Base-by-base conservation (phyloP, 306 rosid species). In the Crotalaria pallida region DNA sequence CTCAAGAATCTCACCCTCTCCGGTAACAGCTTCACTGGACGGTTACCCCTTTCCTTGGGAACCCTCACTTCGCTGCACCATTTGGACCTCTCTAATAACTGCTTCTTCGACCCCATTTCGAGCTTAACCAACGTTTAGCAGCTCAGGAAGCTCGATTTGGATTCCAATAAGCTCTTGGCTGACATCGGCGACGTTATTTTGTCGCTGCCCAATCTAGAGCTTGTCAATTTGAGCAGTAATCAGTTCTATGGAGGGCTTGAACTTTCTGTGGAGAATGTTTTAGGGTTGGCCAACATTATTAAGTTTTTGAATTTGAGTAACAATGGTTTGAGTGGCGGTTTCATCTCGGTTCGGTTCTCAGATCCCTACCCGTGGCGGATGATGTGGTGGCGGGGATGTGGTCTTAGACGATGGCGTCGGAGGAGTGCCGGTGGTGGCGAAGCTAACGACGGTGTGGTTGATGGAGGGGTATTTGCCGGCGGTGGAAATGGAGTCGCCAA, bases 71-170 rank as follows among this genome's bases (percentile, higher is more conserved):
- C 92, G 4, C 80, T 93, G 67, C 85, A 88, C 83, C 85, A 80
- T n/a, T n/a, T n/a, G n/a, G n/a, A n/a, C n/a, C n/a, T n/a, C n/a
- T n/a, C n/a, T n/a, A n/a, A n/a, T n/a, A 93, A 93, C 80, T 18
- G 58, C 7, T 93, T 93, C 83, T 88, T 85, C 65, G 98, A 96
- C 0, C 98, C 98, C 78, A 87, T 93, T 72, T 96, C 98, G 0
- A 85, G 81, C 11, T 50, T 80, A 9, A 51, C 10, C 26, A 93
- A 93, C 83, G 92, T 93, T 13, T 89, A 93, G 79, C 98, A 93
- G 84, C 84, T 93, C 53, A 87, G 80, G 51, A 85, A 72, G 17
- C 71, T 93, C 23, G 98, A 93, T 82, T 85, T 93, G 87, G 96
- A 83, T 53, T 70, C 82, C 16, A 93, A 93, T 38, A n/a, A 24